Percentiles rank a stretch among this genome's conserved stretches.
Conservation (phyloP, 495 filamentous ascomycete genomes). For the Neurospora hispaniola region DNA sequence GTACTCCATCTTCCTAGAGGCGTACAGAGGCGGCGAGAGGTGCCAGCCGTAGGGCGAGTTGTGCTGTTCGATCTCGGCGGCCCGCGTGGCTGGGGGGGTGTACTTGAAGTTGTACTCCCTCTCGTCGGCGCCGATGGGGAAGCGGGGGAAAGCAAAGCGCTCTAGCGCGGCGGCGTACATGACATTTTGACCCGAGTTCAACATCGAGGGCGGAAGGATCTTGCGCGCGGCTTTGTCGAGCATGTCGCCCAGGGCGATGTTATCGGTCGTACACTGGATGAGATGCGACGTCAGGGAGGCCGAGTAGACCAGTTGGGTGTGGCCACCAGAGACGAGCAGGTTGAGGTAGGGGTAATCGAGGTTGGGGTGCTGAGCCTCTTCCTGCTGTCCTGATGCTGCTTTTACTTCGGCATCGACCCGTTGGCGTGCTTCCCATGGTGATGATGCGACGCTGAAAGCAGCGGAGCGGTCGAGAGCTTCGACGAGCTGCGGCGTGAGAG, state of each 20-base stretch:
- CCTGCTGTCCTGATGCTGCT: neutral
- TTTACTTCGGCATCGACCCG: neutral
- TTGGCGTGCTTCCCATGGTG: neutral
- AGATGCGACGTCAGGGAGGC: conserved; percentile 49
- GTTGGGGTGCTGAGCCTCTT: conserved; percentile 5
- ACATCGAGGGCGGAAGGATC: conserved; percentile 48
- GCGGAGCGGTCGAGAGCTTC: conserved; percentile 38
- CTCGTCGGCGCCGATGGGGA: conserved; percentile 3
- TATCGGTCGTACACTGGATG: conserved; percentile 56
- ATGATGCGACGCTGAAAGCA: neutral
- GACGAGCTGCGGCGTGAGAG: conserved; percentile 77
- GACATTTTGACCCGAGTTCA: conserved; percentile 36
- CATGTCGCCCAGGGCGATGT: conserved; percentile 75
- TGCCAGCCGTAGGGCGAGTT: conserved; percentile 18
- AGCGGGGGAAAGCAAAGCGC: conserved; percentile 60
- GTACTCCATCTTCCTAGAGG: conserved; percentile 20
- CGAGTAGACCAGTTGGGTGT: conserved; percentile 76
- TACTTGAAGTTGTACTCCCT: conserved; percentile 40
- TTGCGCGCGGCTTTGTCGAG: conserved; percentile 76
- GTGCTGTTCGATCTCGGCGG: conserved; percentile 37
- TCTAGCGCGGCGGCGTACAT: conserved; percentile 76
- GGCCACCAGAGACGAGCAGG: conserved; percentile 84
- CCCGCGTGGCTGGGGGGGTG: conserved; percentile 39
- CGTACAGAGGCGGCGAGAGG: conserved; percentile 25
- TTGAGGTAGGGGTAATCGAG: conserved; percentile 73